These are phyloP conservation scores for Aspergillus coremiiformis DNA, from an alignment of 495 filamentous ascomycete species.

Conservation along the genomic window DNA sequence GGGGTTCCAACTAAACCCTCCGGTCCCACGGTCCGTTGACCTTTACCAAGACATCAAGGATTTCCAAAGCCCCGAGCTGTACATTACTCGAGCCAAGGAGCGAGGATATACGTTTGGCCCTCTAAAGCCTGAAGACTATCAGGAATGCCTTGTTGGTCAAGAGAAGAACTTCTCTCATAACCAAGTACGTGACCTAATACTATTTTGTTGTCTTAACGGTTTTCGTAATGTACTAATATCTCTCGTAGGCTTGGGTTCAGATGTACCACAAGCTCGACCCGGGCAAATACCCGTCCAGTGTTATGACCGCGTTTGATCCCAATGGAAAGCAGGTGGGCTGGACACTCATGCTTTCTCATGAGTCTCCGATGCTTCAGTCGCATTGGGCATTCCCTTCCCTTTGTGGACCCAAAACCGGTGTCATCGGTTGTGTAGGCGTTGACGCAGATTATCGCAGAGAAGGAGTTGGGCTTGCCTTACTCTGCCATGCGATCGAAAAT, in stretches of 20 bases:
- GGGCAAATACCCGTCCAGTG: slow-evolving; percentile 30
- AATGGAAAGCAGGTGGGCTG: slow-evolving; percentile 40
- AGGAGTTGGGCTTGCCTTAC: slow-evolving; percentile 41
- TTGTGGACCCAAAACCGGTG: slow-evolving; percentile 38
- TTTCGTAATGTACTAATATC: background rate
- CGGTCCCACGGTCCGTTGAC: slow-evolving; percentile 30
- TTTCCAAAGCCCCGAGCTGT: slow-evolving; percentile 30
- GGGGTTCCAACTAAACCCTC: slow-evolving; percentile 32
- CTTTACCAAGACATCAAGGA: slow-evolving; percentile 36
- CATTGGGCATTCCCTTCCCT: slow-evolving; percentile 42
- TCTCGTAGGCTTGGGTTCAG: slow-evolving; percentile 39
- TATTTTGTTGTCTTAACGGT: background rate
- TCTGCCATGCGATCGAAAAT: slow-evolving; percentile 42
- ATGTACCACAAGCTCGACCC: slow-evolving; percentile 37
- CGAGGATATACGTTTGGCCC: slow-evolving; percentile 35
- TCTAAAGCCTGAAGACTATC: slow-evolving; percentile 30
- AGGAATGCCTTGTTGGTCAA: slow-evolving; percentile 40
- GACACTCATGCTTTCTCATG: slow-evolving; percentile 42
- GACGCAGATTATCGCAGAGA: slow-evolving; percentile 32
- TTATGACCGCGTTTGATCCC: slow-evolving; percentile 41
- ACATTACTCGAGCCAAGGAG: slow-evolving; percentile 28
- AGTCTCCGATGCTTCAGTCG: slow-evolving; percentile 22
- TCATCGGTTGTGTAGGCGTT: slow-evolving; percentile 46
- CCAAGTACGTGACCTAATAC: slow-evolving; percentile 18
- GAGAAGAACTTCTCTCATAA: slow-evolving; percentile 37